phyloP scores from a whole-genome alignment of 208 protist species.

The Acanthamoeba royreba region DNA sequence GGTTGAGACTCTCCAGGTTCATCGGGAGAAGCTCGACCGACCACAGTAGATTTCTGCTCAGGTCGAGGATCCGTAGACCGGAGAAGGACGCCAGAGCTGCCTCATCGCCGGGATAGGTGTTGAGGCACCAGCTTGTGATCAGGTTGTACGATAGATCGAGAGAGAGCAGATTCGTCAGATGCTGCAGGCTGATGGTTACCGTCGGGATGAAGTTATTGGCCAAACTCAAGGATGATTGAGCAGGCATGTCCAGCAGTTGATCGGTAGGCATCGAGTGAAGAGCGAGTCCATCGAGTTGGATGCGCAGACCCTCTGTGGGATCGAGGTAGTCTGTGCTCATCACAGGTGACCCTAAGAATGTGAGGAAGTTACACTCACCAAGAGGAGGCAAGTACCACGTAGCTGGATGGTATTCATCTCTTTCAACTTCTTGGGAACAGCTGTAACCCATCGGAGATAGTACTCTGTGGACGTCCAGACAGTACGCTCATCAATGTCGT shows the following conservation, averaged over 20 bases:
- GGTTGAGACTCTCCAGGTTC: background rate
- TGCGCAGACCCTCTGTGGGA: background rate
- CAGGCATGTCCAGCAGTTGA: background rate
- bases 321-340: background rate
- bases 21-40: background rate
- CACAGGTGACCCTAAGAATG: background rate
- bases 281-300: background rate
- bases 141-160: background rate
- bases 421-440: background rate
- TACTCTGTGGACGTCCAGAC: too few species aligned
- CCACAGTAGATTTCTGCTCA: background rate
- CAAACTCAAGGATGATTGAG: background rate
- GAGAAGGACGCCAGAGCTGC: background rate
- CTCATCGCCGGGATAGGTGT: background rate
- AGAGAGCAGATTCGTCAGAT: background rate
- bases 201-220: background rate
- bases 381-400: too few species aligned
- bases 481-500: too few species aligned
- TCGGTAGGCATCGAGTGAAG: background rate
- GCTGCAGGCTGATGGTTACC: background rate
- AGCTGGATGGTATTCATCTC: background rate
- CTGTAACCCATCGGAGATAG: background rate
- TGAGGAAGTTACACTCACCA: too few species aligned
- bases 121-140: background rate
- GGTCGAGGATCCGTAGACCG: background rate